phyloP scores from a whole-genome alignment of 1,284 basidiomycete species.

The Phylloporus sp. region DNA sequence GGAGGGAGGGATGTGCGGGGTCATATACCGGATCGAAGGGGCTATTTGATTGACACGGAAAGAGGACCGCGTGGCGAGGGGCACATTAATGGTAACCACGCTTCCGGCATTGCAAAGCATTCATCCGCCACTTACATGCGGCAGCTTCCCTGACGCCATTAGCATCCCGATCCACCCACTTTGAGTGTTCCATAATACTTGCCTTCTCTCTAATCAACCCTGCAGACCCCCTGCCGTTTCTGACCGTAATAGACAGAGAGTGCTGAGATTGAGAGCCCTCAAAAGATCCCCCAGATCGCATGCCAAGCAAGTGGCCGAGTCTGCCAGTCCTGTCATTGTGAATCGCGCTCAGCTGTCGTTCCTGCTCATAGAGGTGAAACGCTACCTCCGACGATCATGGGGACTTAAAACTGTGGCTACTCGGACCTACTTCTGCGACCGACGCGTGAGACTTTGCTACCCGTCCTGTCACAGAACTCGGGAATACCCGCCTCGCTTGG shows the following conservation, averaged over 20 bases:
- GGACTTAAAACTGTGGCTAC: not conserved
- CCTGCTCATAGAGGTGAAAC: not conserved
- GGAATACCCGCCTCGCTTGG: not conserved
- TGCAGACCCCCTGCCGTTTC: not conserved
- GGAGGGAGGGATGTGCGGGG: slow-evolving; percentile 5
- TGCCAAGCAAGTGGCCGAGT: not conserved
- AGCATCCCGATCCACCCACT: slow-evolving; percentile 25
- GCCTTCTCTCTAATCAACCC: slow-evolving; percentile 14
- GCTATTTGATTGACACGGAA: slow-evolving; percentile 32
- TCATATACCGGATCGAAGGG: slow-evolving; percentile 13
- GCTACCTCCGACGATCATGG: slow-evolving; percentile 2
- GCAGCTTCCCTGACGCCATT: slow-evolving; percentile 28
- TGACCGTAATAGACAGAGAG: too few species aligned
- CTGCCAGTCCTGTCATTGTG: not conserved
- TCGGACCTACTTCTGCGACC: not conserved
- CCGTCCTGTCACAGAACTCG: not conserved
- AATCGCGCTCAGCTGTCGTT: not conserved
- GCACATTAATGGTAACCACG: slow-evolving; percentile 23
- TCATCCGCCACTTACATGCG: slow-evolving; percentile 36
- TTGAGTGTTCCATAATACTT: slow-evolving; percentile 30
- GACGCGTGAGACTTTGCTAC: not conserved
- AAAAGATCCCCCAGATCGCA: not conserved
- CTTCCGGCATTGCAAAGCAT: slow-evolving; percentile 38
- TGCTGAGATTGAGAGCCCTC: too few species aligned
- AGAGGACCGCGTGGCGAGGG: slow-evolving; percentile 23